Evolutionary conservation across 345 rosid species (phyloP).

Genomic region (Firmiana major): DNA sequence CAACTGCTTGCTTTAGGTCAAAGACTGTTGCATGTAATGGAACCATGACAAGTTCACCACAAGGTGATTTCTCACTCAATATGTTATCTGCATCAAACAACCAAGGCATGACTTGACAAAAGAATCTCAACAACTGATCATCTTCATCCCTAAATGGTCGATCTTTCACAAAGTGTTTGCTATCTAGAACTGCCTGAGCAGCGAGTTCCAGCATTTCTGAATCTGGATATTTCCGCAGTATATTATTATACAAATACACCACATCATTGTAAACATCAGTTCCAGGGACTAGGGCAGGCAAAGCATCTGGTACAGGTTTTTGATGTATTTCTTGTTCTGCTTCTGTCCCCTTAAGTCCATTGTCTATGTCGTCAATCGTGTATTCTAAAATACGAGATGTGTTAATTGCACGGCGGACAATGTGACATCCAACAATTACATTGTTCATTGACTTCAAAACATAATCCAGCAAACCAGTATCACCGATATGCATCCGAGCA

Average conservation of each 20-base stretch:
- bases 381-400: conserved; percentile 62
- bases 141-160: conserved; percentile 56
- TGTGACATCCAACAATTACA: conserved; percentile 50
- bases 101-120: conserved; percentile 49
- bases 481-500: conserved; percentile 87
- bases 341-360: conserved; percentile 13
- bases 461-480: conserved; percentile 80
- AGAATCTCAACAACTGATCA: conserved; percentile 43
- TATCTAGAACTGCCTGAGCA: conserved; percentile 54
- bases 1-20: conserved; percentile 63
- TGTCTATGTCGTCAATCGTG: conserved; percentile 51
- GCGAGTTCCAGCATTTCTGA: conserved; percentile 46
- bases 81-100: conserved; percentile 26
- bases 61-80: conserved; percentile 27
- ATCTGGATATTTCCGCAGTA: conserved; percentile 54
- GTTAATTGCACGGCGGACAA: conserved; percentile 59
- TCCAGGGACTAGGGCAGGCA: conserved; percentile 32
- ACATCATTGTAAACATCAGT: conserved; percentile 56
- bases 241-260: conserved; percentile 41
- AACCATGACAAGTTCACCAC: conserved; percentile 58
- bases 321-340: conserved; percentile 13
- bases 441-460: conserved; percentile 83
- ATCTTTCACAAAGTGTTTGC: conserved; percentile 73
- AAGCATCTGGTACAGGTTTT: conserved; percentile 18
- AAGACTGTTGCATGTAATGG: conserved; percentile 58